Evolutionary conservation across 2,329 filamentous ascomycete genomes (phyloP).

Genomic region (Aurifilum marmelostoma): DNA sequence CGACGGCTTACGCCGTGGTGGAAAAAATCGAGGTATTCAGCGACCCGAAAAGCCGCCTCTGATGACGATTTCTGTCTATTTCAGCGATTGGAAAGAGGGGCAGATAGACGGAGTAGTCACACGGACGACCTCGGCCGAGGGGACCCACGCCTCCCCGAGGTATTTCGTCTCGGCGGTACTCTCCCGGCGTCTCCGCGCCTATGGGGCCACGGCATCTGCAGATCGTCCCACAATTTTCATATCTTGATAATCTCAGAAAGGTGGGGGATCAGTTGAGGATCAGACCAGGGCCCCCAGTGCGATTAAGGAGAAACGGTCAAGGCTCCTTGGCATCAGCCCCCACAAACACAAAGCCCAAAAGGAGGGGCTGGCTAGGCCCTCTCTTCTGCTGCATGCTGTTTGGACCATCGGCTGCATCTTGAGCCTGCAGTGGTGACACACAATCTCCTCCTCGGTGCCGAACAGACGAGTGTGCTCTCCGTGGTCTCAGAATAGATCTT

Average conservation of each 20-base stretch:
- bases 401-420: background rate
- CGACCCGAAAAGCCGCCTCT: too few relatives aligned
- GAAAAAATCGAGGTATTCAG: background rate
- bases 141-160: background rate
- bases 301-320: background rate
- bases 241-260: slow-evolving; percentile 26
- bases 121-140: slow-evolving; percentile 2
- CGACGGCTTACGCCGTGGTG: background rate
- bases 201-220: background rate
- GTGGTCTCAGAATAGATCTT: background rate
- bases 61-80: background rate
- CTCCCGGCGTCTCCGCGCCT: slow-evolving; percentile 6
- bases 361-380: background rate
- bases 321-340: background rate
- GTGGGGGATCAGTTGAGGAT: slow-evolving; percentile 25
- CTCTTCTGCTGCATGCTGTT: background rate
- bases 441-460: background rate
- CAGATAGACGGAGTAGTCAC: background rate
- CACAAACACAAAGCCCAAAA: background rate
- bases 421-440: background rate
- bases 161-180: background rate
- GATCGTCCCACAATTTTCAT: slow-evolving; percentile 19
- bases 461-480: background rate
- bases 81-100: background rate
- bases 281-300: slow-evolving; percentile 21